These are phyloP conservation scores for Phyllosticta citrichinensis DNA, from an alignment of 2,329 filamentous ascomycete species.

Conservation along the genomic window DNA sequence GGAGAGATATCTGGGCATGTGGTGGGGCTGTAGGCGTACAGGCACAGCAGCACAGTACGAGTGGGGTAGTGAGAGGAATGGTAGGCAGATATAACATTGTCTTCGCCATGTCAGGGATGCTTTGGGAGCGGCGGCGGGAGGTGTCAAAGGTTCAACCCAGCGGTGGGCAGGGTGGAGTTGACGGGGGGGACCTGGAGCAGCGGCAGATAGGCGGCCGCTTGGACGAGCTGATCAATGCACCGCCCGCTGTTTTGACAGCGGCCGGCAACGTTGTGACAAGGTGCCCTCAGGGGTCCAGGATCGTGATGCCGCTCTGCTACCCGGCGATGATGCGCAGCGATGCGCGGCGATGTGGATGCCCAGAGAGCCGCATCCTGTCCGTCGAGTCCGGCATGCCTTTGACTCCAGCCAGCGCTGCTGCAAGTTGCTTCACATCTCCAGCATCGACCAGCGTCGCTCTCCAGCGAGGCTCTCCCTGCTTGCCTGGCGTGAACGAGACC, in stretches of 20 bases:
- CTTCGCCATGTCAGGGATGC: conserved; percentile 3
- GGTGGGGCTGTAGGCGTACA: conserved; percentile 1
- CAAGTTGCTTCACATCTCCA: not conserved
- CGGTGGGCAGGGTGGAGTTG: conserved; percentile 4
- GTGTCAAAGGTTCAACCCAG: conserved; percentile 1
- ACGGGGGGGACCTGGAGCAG: not conserved
- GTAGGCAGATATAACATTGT: not conserved
- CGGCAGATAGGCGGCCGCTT: not conserved
- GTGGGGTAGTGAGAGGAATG: not conserved
- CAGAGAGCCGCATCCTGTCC: not conserved
- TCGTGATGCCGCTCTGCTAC: not conserved
- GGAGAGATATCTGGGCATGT: conserved; percentile 1
- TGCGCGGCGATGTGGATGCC: not conserved
- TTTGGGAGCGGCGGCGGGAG: conserved; percentile 2
- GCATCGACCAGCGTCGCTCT: not conserved
- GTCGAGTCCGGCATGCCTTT: not conserved
- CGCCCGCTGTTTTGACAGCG: not conserved
- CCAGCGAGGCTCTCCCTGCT: not conserved
- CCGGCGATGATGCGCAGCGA: not conserved
- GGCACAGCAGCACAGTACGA: conserved; percentile 1
- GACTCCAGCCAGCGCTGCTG: not conserved
- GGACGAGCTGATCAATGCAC: not conserved
- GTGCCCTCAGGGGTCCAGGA: not conserved
- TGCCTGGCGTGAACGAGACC: not conserved
- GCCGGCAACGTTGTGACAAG: not conserved